Evolutionary conservation across 345 rosid species (phyloP), one percentile per base, ranked within the genome.

Genomic region (Citrus maxima): DNA sequence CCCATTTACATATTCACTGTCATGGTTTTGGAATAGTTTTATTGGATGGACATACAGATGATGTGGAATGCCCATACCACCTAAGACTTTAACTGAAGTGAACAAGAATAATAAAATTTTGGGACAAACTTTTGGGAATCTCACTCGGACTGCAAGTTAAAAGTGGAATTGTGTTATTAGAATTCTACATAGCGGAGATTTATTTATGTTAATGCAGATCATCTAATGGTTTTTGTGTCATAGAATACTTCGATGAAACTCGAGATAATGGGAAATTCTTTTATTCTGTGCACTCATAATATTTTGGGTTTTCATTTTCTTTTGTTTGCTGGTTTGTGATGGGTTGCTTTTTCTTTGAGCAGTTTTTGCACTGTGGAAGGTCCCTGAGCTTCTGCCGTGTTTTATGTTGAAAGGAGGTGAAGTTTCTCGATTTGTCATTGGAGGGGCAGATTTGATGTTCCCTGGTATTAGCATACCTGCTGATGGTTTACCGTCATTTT

Each of bases 381-480:
- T 88, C 73, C 97, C 97, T 79, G 95, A 85, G 61, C 79, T 96
- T 71, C 80, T 96, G 85, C 97, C 98, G 67, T 89, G 89, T 80
- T 92, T 96, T 82, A 74, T 76, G 66, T 87, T 96, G 68, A 94
- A 96, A 85, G 98, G 95, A 66, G 94, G 95, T 51, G 98, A 94
- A 86, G 99, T 96, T 77, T 96, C 99, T 10, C 88, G 90, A 58
- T 96, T 78, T 86, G 81, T 96, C 62, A 83, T 96, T 58, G 98
- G 99, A 70, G 99, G 99, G 76, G 99, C 99, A 35, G 99, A 96
- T 86, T 88, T 96, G 90, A 94, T 96, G 98, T 94, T 91, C 80
- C 99, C 99, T 40, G 99, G 99, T 61, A 92, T 94, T 74, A 86
- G 71, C 79, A 77, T 96, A 59, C 89, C 90, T 69, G 77, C 88